Conservation (phyloP, 345 rosid species). For the Eucalyptus camaldulensis region DNA sequence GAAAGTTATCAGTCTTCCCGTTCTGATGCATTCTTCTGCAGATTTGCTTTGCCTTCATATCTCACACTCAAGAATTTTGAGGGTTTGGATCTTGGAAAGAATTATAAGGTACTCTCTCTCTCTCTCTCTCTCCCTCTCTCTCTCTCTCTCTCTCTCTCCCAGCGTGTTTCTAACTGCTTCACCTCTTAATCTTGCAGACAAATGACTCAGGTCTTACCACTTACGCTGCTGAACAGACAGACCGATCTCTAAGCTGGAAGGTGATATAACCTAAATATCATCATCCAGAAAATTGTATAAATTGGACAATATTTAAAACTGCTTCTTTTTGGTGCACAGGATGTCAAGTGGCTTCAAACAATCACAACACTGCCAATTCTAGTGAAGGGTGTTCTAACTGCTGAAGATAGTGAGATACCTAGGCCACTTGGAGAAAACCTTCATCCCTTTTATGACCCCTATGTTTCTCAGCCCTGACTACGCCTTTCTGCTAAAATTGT, state of each 20-base stretch:
- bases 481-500: neutral
- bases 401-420: constrained; percentile 62
- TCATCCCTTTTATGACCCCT: neutral
- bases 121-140: neutral
- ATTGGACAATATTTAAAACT: neutral
- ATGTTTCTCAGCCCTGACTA: neutral
- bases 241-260: constrained; percentile 80
- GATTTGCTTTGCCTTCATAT: constrained; percentile 60
- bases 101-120: constrained; percentile 20
- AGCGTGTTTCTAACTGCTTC: neutral
- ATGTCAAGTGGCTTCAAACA: constrained; percentile 85
- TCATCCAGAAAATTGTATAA: neutral
- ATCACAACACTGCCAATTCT: constrained; percentile 88
- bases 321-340: constrained; percentile 21
- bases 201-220: constrained; percentile 78
- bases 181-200: constrained; percentile 24
- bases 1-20: neutral
- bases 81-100: constrained; percentile 69
- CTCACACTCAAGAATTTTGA: constrained; percentile 85
- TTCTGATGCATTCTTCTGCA: constrained; percentile 2
- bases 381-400: constrained; percentile 85
- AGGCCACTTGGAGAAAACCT: neutral
- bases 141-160: neutral
- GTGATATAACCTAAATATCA: constrained; percentile 5
- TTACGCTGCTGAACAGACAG: constrained; percentile 74